Percentiles rank a stretch among this genome's conserved stretches.
phyloP scores from a whole-genome alignment of 495 filamentous ascomycete species.

The Chaetomium tenue region DNA sequence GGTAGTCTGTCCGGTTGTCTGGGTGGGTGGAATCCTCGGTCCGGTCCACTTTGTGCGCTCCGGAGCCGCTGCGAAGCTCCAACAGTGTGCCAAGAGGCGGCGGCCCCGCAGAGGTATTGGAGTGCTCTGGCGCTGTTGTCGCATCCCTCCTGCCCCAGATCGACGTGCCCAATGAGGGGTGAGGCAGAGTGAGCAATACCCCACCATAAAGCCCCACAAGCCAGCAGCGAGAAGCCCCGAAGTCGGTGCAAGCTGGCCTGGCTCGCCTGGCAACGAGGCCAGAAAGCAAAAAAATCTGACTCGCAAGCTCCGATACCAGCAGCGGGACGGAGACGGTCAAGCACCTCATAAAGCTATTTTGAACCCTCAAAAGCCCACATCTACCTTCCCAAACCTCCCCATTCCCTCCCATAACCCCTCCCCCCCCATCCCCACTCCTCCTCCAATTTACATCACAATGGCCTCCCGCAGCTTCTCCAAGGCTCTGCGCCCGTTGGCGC shows the following conservation, averaged over 20 bases:
- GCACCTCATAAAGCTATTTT: conserved; percentile 27
- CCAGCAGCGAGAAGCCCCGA: conserved; percentile 28
- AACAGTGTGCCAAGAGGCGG: neutral
- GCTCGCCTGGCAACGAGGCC: conserved; percentile 23
- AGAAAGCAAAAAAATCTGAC: conserved; percentile 35
- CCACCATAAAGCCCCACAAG: conserved; percentile 26
- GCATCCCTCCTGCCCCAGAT: conserved; percentile 27
- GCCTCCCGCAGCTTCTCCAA: conserved; percentile 79
- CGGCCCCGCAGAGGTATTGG: neutral
- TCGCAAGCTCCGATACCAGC: conserved; percentile 27
- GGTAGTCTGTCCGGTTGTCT: neutral
- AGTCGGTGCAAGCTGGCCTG: conserved; percentile 35
- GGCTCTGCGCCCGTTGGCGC: conserved; percentile 74
- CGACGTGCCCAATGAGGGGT: conserved; percentile 20
- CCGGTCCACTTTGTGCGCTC: neutral
- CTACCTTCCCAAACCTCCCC: conserved; percentile 26
- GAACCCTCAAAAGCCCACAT: conserved; percentile 24
- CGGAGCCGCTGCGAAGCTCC: neutral
- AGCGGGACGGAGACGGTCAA: conserved; percentile 28
- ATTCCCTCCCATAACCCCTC: conserved; percentile 12
- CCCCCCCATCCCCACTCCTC: conserved; percentile 37
- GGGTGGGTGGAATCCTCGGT: conserved; percentile 4
- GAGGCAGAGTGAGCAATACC: conserved; percentile 9
- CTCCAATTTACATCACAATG: conserved; percentile 59
- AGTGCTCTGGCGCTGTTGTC: neutral